A percentile compares a stretch with the other conserved stretches of the same genome.
Evolutionary conservation across 352 stramenopile genomes (phyloP).

Genomic region (Globisporangium yorkense): DNA sequence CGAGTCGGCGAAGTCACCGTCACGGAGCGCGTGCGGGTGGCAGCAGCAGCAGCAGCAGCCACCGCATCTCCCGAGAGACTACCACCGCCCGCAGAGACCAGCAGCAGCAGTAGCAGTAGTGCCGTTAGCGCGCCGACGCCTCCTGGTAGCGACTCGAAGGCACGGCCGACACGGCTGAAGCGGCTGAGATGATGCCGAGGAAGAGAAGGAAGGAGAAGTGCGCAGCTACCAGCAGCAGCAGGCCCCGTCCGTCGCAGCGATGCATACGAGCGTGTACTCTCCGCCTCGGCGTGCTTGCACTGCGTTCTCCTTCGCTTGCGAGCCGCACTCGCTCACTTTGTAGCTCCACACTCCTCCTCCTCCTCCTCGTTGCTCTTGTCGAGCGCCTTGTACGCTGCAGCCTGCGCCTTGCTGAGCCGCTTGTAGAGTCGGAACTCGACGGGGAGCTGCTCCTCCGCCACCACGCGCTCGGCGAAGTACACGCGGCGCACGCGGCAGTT

Average conservation of each 20-base stretch:
- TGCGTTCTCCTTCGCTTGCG: neutral
- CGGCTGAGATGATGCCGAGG: slow-evolving; percentile 11
- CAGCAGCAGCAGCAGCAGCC: neutral
- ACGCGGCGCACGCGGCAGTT: slow-evolving; percentile 50
- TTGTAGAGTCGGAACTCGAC: slow-evolving; percentile 50
- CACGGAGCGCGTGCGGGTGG: slow-evolving; percentile 5
- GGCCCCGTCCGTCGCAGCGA: neutral
- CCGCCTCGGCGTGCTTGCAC: neutral
- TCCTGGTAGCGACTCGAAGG: slow-evolving; percentile 6
- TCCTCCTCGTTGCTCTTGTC: slow-evolving; percentile 6
- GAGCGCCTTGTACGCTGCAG: slow-evolving; percentile 12
- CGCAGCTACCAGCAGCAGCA: neutral
- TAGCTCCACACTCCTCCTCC: neutral
- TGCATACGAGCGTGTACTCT: neutral
- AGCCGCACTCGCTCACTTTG: neutral
- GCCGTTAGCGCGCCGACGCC: neutral
- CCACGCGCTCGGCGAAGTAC: slow-evolving; percentile 47
- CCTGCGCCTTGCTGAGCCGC: slow-evolving; percentile 31
- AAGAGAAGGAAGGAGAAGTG: neutral
- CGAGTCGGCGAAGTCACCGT: slow-evolving; percentile 8
- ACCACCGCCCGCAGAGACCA: neutral
- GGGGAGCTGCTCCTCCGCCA: slow-evolving; percentile 31
- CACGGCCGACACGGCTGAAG: slow-evolving; percentile 16
- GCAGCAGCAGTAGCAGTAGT: slow-evolving; percentile 1
- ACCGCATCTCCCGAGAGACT: neutral